phyloP scores from a whole-genome alignment of 179 eudicot genomes.

The Corrigiola litoralis region DNA sequence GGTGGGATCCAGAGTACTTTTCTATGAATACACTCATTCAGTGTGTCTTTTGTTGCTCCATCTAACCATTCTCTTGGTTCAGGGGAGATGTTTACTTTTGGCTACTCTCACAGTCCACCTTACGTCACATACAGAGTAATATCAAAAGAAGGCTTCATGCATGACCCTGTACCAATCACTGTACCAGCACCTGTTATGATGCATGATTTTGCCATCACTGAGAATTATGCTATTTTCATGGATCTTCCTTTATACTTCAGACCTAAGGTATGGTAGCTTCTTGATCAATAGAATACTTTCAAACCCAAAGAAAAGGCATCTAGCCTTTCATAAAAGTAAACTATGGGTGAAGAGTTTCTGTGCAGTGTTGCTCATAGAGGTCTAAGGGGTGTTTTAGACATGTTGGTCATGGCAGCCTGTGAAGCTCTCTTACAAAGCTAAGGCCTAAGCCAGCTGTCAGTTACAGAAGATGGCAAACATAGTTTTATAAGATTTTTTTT shows the following conservation, averaged over 20 bases:
- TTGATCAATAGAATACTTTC: not conserved
- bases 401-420: not conserved
- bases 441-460: not conserved
- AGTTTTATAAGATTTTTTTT: not conserved
- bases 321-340: not conserved
- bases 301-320: no score
- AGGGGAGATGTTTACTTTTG: slow-evolving; percentile 99
- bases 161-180: slow-evolving; percentile 94
- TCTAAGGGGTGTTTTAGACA: not conserved
- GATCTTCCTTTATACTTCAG: slow-evolving; percentile 85
- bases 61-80: slow-evolving; percentile 22
- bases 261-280: slow-evolving; percentile 57
- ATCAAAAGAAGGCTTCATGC: slow-evolving; percentile 84
- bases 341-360: not conserved
- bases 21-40: not conserved
- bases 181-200: slow-evolving; percentile 75
- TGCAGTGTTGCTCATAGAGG: not conserved
- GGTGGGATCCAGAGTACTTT: slow-evolving; percentile 34
- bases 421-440: not conserved
- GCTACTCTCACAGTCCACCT: slow-evolving; percentile 71
- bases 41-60: not conserved
- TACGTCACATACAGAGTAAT: slow-evolving; percentile 82
- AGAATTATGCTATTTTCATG: slow-evolving; percentile 88
- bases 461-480: not conserved
- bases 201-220: slow-evolving; percentile 99